Percentiles rank a stretch among this genome's conserved stretches.
Evolutionary conservation across 768 basidiomycete species (phyloP).

Genomic region (Stropharia rugosoannulata): DNA sequence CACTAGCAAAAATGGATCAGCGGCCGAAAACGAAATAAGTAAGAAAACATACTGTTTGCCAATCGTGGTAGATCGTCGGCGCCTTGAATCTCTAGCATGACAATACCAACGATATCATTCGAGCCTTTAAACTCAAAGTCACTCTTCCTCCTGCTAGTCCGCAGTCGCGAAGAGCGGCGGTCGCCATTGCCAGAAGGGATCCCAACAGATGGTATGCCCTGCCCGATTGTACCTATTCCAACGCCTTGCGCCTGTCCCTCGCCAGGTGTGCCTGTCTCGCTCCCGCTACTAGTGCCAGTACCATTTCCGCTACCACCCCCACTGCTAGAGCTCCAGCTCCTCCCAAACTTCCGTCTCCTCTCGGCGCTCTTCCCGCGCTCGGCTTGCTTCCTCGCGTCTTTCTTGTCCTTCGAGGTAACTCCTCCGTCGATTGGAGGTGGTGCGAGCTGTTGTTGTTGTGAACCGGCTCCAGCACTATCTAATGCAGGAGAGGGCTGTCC

Average conservation of each 20-base stretch:
- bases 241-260: not conserved
- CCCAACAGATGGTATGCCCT: not conserved
- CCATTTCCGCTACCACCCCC: not conserved
- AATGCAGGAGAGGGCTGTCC: constrained; percentile 3
- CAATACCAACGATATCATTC: constrained; percentile 90
- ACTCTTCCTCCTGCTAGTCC: constrained; percentile 22
- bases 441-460: constrained; percentile 1
- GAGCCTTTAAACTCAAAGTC: constrained; percentile 50
- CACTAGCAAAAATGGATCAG: constrained; percentile 42
- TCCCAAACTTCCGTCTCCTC: constrained; percentile 21
- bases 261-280: not conserved
- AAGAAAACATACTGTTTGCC: constrained; percentile 71
- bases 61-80: constrained; percentile 84
- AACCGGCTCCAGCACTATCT: constrained; percentile 5
- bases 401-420: too few species aligned
- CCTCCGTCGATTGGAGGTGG: not conserved
- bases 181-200: constrained; percentile 6
- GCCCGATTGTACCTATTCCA: constrained; percentile 1
- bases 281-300: constrained; percentile 10
- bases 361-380: constrained; percentile 17
- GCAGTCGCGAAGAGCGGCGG: constrained; percentile 8
- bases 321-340: constrained; percentile 22
- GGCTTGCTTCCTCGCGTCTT: constrained; percentile 11
- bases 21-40: not conserved
- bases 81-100: constrained; percentile 87